Base-by-base conservation (phyloP, 345 rosid genomes). In the Triadica sebifera region DNA sequence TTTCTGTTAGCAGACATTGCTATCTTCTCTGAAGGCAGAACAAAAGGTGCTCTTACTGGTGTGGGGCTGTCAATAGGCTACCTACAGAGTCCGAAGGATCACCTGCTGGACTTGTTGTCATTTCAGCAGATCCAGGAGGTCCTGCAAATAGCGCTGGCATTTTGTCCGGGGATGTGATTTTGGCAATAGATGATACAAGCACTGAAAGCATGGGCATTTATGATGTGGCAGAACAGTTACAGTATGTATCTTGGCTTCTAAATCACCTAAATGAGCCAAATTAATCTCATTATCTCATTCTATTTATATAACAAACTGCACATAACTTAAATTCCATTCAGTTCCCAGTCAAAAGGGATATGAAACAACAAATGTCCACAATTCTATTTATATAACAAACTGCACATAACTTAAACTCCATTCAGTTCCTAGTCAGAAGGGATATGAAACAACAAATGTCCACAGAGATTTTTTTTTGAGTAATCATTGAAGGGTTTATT, bases 41-140 rank as follows among this genome's bases (percentile, higher is more conserved):
- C 97, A 79, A 89, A 87, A 89, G 96, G 97, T 62, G 88, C 98
- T 77, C 87, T 94, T 59, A 91, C 97, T 0, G 98, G 98, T 78
- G 97, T 94, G 20, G 98, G 98, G 65, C 79, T 94, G 50, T 92
- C 98, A 12, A 94, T 94, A 76, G 97, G 98, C 68, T 92, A 92
- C 97, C 95, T 5, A 70, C 84, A 67, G 84, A 67, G 41, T 84
- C 86, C 56, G 86, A 85, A 69, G 89, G 80, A 65, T 75, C 93
- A 70, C 70, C 84, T 41, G 74, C 80, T 60, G 98, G 98, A 71
- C 93, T 92, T 38, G 70, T 92, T 75, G 94, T 94, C 69, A 87
- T 94, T 78, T 92, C 98, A 68, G 86, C 98, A 65, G 63, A 97
- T 81, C 91, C 95, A 3, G 97, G 94, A 50, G 97, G 98, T 80